These are phyloP conservation scores for Tetraselmis striata DNA, from an alignment of 139 green algal species.

Conservation along the genomic window DNA sequence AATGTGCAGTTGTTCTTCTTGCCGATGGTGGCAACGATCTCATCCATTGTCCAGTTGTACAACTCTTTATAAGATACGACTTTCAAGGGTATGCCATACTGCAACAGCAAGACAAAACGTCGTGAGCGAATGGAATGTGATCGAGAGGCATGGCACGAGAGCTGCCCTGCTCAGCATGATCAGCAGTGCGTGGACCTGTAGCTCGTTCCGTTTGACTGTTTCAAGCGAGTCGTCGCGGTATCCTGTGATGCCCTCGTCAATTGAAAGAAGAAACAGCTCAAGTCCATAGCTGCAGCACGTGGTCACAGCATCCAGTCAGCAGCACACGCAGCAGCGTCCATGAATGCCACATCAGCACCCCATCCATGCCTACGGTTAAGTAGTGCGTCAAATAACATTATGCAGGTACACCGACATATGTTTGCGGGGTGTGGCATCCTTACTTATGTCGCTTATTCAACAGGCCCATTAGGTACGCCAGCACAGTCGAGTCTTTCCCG, in stretches of 20 bases:
- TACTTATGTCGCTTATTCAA: constrained; percentile 83
- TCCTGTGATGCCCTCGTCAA: constrained; percentile 93
- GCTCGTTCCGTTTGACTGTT: constrained; percentile 91
- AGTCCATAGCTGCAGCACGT: constrained; percentile 75
- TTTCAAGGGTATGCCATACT: constrained; percentile 63
- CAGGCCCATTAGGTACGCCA: constrained; percentile 86
- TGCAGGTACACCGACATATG: no score
- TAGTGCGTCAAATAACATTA: no score
- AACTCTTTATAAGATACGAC: constrained; percentile 91
- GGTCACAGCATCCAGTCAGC: no score
- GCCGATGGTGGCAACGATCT: constrained; percentile 91
- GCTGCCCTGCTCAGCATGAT: no score
- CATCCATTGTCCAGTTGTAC: constrained; percentile 98
- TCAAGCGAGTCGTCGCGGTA: constrained; percentile 95
- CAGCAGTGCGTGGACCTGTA: no score
- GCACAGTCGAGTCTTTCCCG: constrained; percentile 95
- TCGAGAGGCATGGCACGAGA: neutral
- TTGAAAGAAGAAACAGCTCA: constrained; percentile 91
- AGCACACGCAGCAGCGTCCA: no score
- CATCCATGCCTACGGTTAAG: no score
- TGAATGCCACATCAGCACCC: no score
- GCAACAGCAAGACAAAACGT: neutral
- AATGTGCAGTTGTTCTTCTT: constrained; percentile 97
- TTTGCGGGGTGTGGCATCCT: neutral
- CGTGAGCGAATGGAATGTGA: neutral